These are phyloP conservation scores for Geranium incanum DNA, from an alignment of 441 rosid genomes.

Conservation along the genomic window DNA sequence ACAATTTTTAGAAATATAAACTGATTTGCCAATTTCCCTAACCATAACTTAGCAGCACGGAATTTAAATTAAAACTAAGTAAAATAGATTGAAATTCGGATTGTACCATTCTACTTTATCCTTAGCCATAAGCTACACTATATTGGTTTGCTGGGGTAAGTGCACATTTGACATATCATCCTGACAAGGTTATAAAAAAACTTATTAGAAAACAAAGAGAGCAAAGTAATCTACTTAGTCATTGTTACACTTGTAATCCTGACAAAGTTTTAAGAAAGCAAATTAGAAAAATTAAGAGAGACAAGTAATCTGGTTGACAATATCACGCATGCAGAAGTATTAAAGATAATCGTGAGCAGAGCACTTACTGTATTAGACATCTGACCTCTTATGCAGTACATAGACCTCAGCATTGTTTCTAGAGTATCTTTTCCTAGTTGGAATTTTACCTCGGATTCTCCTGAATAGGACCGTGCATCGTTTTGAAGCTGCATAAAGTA, in stretches of 20 bases:
- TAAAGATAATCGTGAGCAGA: constrained; percentile 8
- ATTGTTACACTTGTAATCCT: background rate
- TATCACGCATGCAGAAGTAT: background rate
- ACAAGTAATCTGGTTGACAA: constrained; percentile 7
- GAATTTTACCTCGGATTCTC: constrained; percentile 42
- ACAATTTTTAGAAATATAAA: too few species aligned
- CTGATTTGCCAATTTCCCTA: background rate
- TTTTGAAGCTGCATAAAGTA: constrained; percentile 42
- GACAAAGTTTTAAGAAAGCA: constrained; percentile 6
- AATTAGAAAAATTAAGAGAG: constrained; percentile 4
- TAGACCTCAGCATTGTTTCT: constrained; percentile 35
- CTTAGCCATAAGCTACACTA: constrained; percentile 16
- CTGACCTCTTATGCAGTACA: constrained; percentile 41
- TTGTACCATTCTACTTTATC: constrained; percentile 15
- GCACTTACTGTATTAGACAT: constrained; percentile 32
- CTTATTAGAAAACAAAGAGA: constrained; percentile 6
- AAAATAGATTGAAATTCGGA: background rate
- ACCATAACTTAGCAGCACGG: background rate
- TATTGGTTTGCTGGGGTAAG: constrained; percentile 22
- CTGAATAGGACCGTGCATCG: constrained; percentile 28
- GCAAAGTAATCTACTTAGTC: constrained; percentile 5
- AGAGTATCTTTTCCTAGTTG: constrained; percentile 39
- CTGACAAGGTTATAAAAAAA: constrained; percentile 21
- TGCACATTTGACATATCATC: constrained; percentile 26
- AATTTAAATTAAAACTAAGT: background rate